Base-by-base conservation (phyloP, 2,329 filamentous ascomycete species). In the Mycogone perniciosa region DNA sequence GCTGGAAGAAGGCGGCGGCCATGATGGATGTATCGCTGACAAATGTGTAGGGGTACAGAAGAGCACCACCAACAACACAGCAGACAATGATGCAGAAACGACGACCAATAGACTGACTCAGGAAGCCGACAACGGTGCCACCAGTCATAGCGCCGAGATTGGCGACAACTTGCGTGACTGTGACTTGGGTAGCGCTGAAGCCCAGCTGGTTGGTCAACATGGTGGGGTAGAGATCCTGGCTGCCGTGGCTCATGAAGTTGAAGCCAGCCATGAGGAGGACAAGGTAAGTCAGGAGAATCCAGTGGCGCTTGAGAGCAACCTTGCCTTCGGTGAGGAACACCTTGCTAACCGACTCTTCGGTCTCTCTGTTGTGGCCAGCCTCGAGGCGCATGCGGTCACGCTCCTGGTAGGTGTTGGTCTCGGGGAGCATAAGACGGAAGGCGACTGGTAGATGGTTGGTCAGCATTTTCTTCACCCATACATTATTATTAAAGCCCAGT, bases 241-340 rank as follows among this genome's bases (percentile, higher is more conserved):
- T 86, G 48, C 87, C 87, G 63, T 91, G 88, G 13, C 84, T 87
- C 86, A 93, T 90, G 64, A 93, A 95, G 70, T 95, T 95, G 74
- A 95, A 93, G 4, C 89, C 89, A 2, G 88, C 85, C 88, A 95
- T 95, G 37, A 95, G 74, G 20, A 95, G 73, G 6, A 95, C 88
- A 51, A 95, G 75, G 69, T 96, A 96, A 34, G 83, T 72, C 50
- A 96, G 74, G 2, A 95, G 68, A 10, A 89, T 57, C 90, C 90
- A 95, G 67, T 95, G 88, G 8, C 81, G 79, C 67, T 81, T 85
- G 31, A 95, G 62, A 0, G 89, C 89, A 0, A 91, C 80, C 60
- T 87, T 88, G 54, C 87, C 89, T 68, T 95, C 89, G 1, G 76
- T 70, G 29, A 92, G 48, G 64, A 95, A 93, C 0, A 85, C 63